These are phyloP conservation scores for Cicer bijugum DNA, from an alignment of 306 rosid genomes.

Conservation along the genomic window DNA sequence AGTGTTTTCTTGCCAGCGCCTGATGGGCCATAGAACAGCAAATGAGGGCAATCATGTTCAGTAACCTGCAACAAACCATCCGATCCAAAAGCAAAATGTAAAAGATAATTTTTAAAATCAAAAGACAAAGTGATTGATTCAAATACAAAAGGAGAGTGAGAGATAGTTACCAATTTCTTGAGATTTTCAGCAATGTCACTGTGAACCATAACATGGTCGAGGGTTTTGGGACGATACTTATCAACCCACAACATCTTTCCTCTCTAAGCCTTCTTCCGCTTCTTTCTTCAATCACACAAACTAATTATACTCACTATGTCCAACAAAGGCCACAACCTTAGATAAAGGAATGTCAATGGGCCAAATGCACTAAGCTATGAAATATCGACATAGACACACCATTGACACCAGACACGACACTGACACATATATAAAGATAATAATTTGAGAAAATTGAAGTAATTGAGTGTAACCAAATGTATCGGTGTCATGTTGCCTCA, in stretches of 20 bases:
- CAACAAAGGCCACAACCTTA: neutral
- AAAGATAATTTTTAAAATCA: neutral
- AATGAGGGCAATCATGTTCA: conserved; percentile 96
- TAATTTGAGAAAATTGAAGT: no score
- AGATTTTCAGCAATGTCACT: conserved; percentile 74
- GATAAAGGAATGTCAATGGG: neutral
- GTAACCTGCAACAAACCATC: conserved; percentile 51
- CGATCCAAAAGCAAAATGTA: neutral
- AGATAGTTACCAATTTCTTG: conserved; percentile 71
- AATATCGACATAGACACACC: neutral
- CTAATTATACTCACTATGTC: neutral
- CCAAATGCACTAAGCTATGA: neutral
- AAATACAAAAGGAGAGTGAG: neutral
- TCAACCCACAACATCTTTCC: conserved; percentile 43
- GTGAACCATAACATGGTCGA: conserved; percentile 76
- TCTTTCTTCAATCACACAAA: neutral
- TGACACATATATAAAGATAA: no score
- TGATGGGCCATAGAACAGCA: conserved; percentile 91
- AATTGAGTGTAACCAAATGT: no score
- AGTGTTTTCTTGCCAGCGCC: conserved; percentile 99
- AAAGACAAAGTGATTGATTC: conserved; percentile 25
- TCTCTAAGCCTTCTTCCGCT: neutral
- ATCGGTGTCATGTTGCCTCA: neutral
- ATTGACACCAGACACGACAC: no score
- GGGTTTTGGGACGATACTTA: conserved; percentile 89